A percentile compares a stretch with the other conserved stretches of the same genome.
Conservation (phyloP, 2,329 filamentous ascomycete species). For the Claviceps arundinis region DNA sequence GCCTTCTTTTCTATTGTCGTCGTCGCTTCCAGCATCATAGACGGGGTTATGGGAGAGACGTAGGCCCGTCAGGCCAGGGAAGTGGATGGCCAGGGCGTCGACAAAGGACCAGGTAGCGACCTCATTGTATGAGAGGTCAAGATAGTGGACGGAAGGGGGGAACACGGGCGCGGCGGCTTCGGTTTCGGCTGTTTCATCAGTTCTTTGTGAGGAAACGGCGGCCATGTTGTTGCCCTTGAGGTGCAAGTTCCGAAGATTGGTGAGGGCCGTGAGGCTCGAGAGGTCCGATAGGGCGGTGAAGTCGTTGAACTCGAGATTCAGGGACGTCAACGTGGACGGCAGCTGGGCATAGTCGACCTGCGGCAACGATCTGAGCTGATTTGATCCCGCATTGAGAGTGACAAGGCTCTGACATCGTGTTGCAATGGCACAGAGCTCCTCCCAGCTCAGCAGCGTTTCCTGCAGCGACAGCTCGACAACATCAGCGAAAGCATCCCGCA, state of each 20-base stretch:
- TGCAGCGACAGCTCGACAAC: conserved; percentile 52
- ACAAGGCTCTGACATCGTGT: conserved; percentile 39
- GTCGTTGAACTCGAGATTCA: conserved; percentile 61
- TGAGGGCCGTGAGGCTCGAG: conserved; percentile 35
- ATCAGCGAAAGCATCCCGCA: conserved; percentile 30
- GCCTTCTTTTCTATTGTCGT: conserved; percentile 17
- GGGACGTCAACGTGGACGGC: conserved; percentile 39
- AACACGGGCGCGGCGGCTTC: conserved; percentile 31
- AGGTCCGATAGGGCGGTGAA: conserved; percentile 49
- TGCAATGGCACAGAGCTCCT: conserved; percentile 43
- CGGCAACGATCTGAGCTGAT: conserved; percentile 42
- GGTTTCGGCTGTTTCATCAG: conserved; percentile 20
- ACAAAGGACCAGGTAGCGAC: conserved; percentile 61
- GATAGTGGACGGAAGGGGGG: conserved; percentile 40
- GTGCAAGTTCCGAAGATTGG: conserved; percentile 44
- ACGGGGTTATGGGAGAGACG: conserved; percentile 80
- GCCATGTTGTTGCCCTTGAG: conserved; percentile 67
- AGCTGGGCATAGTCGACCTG: conserved; percentile 26
- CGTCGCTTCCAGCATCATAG: conserved; percentile 42
- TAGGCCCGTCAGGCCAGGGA: conserved; percentile 62
- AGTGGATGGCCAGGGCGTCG: conserved; percentile 49
- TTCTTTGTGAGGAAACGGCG: conserved; percentile 17
- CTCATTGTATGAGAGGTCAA: conserved; percentile 63
- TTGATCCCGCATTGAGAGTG: conserved; percentile 40
- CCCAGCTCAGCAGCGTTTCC: conserved; percentile 53